These are phyloP conservation scores for Puccinia triticina DNA, from an alignment of 1,284 basidiomycete genomes.

Conservation along the genomic window DNA sequence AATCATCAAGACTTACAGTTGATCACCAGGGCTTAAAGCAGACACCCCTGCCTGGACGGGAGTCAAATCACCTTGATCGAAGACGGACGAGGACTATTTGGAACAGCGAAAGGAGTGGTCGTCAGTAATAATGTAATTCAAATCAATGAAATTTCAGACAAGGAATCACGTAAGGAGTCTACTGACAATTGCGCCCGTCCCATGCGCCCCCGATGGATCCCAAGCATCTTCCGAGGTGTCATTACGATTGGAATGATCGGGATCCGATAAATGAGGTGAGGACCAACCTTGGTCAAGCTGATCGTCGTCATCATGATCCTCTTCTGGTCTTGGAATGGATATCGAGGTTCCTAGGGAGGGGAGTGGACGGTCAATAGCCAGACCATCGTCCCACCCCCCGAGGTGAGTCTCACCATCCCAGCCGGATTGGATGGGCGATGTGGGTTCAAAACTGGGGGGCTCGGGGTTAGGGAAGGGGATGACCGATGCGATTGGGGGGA, in stretches of 20 bases:
- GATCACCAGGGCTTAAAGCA: background rate
- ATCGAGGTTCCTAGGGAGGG: conserved; percentile 15
- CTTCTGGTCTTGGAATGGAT: background rate
- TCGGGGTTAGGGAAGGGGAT: background rate
- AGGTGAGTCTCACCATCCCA: conserved; percentile 45
- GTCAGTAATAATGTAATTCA: background rate
- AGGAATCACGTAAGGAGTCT: background rate
- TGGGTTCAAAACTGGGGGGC: background rate
- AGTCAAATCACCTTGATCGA: background rate
- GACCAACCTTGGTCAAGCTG: conserved; percentile 14
- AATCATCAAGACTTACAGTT: conserved; percentile 29
- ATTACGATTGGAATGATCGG: background rate
- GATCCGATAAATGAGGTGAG: conserved; percentile 18
- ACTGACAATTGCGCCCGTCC: background rate
- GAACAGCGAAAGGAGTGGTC: background rate
- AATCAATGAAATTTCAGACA: background rate
- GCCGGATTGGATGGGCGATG: conserved; percentile 25
- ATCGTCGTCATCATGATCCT: background rate
- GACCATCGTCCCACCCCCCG: conserved; percentile 27
- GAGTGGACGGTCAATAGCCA: conserved; percentile 9
- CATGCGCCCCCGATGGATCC: conserved; percentile 9
- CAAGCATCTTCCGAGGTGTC: conserved; percentile 15
- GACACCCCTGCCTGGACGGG: background rate
- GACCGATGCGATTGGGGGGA: conserved; percentile 15
- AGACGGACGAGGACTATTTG: conserved; percentile 4